A percentile compares a stretch with the other conserved stretches of the same genome.
These are phyloP conservation scores for Annulohypoxylon maeteangense DNA, from an alignment of 495 filamentous ascomycete genomes.

Conservation along the genomic window DNA sequence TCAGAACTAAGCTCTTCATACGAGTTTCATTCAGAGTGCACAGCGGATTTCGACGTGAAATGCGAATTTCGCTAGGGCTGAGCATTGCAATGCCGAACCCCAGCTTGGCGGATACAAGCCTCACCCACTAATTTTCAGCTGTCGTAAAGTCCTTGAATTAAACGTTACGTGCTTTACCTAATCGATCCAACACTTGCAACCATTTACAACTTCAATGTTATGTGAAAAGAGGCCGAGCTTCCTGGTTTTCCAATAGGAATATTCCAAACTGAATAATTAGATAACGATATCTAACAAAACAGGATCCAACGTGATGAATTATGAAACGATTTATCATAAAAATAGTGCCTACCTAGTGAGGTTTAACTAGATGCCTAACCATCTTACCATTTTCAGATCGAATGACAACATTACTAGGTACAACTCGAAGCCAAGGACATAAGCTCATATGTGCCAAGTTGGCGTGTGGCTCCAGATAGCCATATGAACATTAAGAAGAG, in stretches of 20 bases:
- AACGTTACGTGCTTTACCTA: too few species aligned
- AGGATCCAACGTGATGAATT: neutral
- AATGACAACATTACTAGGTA: constrained; percentile 1
- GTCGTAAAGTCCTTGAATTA: neutral
- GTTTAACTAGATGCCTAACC: neutral
- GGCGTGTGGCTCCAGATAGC: neutral
- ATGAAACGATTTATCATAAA: too few species aligned
- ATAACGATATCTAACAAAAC: neutral
- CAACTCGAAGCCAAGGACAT: neutral
- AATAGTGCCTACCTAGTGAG: neutral
- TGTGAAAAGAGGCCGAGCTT: too few species aligned
- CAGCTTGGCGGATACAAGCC: neutral
- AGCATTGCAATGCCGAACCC: neutral
- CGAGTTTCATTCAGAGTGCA: too few species aligned
- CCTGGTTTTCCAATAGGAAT: too few species aligned
- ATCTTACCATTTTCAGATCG: neutral
- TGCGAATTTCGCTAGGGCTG: constrained; percentile 10
- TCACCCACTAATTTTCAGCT: neutral
- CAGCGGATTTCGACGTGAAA: neutral
- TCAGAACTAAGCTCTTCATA: too few species aligned
- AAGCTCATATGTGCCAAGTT: constrained; percentile 6
- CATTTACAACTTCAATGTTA: too few species aligned
- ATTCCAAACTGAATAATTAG: neutral
- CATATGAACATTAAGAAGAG: neutral
- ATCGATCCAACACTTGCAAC: too few species aligned